phyloP scores from a whole-genome alignment of 2,329 filamentous ascomycete genomes.

The Neofusicoccum kwambonambiense region DNA sequence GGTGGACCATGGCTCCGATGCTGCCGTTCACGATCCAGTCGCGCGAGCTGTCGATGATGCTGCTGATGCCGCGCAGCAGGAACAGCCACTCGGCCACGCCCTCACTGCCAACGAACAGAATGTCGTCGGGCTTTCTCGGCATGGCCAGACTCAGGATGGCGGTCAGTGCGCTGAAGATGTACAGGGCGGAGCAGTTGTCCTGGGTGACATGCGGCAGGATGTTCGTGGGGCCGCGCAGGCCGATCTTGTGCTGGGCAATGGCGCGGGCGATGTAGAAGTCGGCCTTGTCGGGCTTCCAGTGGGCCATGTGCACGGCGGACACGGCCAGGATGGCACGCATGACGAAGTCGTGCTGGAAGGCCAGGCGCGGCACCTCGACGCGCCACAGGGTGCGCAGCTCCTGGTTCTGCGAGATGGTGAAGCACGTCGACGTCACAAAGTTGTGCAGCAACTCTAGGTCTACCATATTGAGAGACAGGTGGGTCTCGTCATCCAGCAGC shows the following conservation, averaged over 20 bases:
- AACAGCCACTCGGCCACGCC: constrained; percentile 15
- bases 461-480: constrained; percentile 8
- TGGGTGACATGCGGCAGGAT: constrained; percentile 8
- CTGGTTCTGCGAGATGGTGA: constrained; percentile 24
- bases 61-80: constrained; percentile 13
- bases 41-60: not conserved
- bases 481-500: not conserved
- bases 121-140: constrained; percentile 14
- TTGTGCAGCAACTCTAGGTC: constrained; percentile 34
- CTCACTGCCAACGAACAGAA: constrained; percentile 9
- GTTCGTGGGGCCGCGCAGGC: constrained; percentile 5
- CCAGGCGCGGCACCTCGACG: constrained; percentile 31
- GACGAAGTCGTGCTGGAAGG: constrained; percentile 44
- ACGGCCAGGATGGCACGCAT: constrained; percentile 46
- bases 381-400: constrained; percentile 25
- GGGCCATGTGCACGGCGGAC: constrained; percentile 45
- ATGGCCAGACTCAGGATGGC: constrained; percentile 12
- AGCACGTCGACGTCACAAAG: constrained; percentile 30
- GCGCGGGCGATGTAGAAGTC: constrained; percentile 9
- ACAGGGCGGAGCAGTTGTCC: constrained; percentile 12
- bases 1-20: constrained; percentile 8
- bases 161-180: constrained; percentile 15
- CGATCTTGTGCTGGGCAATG: constrained; percentile 14
- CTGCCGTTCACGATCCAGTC: constrained; percentile 10
- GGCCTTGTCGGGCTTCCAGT: constrained; percentile 19